Evolutionary conservation across 306 rosid species (phyloP).

Genomic region (Ziziphus jujuba): DNA sequence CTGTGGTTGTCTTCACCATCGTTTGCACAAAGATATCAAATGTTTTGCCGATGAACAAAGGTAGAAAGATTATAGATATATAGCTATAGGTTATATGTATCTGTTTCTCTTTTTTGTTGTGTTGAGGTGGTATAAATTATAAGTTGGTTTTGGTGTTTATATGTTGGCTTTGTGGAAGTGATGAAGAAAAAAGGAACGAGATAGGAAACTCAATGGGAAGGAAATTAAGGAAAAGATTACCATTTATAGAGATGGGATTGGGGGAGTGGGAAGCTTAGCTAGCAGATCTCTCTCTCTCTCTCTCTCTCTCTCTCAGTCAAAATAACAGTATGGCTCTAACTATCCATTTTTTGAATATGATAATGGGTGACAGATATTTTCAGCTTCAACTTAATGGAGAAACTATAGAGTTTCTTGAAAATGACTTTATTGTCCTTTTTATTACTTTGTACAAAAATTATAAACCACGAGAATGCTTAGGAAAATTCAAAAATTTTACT

Average conservation of each 20-base stretch:
- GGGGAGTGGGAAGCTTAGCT: constrained; percentile 13
- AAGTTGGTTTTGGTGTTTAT: constrained; percentile 7
- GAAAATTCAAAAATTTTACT: background rate
- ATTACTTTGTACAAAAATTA: background rate
- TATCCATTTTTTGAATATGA: background rate
- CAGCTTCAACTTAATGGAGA: constrained; percentile 19
- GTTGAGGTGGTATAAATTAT: background rate
- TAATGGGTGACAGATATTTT: constrained; percentile 61
- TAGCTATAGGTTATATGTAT: background rate
- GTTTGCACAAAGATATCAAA: background rate
- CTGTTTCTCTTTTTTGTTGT: background rate
- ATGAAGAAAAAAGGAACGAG: constrained; percentile 29
- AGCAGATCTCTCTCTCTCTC: constrained; percentile 24
- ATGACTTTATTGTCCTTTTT: constrained; percentile 27
- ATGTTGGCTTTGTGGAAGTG: constrained; percentile 22
- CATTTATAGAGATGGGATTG: constrained; percentile 64
- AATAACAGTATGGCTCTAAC: constrained; percentile 20
- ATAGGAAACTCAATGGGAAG: constrained; percentile 30
- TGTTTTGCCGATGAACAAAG: too few species aligned
- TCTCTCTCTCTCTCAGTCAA: constrained; percentile 26
- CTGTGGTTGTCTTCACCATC: constrained; percentile 92
- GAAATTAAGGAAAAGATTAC: constrained; percentile 15
- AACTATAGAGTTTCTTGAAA: background rate
- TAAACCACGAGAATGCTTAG: background rate
- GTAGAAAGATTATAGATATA: too few species aligned